phyloP scores from a whole-genome alignment of 257 asterid species.

The Henckelia pumila region DNA sequence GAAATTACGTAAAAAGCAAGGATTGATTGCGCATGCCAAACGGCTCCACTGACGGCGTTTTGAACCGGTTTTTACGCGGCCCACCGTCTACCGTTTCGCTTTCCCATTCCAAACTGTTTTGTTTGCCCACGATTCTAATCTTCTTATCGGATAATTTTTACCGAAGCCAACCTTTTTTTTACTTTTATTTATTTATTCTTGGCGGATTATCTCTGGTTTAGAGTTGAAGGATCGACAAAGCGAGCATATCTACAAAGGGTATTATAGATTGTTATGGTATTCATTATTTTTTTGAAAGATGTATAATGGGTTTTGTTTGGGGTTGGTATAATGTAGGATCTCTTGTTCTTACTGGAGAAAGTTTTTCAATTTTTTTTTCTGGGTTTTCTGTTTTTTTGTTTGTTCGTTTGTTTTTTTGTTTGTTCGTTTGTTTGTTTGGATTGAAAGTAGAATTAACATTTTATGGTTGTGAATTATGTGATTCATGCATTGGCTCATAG shows the following conservation, averaged over 20 bases:
- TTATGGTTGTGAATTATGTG: background rate
- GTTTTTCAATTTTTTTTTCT: constrained; percentile 3
- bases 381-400: background rate
- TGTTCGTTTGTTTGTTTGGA: background rate
- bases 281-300: background rate
- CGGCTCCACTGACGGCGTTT: constrained; percentile 32
- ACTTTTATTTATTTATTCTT: background rate
- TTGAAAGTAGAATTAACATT: constrained; percentile 3
- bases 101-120: constrained; percentile 15
- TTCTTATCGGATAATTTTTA: constrained; percentile 1
- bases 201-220: constrained; percentile 22
- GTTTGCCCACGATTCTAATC: constrained; percentile 9
- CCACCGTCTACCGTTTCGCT: constrained; percentile 22
- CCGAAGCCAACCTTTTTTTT: background rate
- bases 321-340: constrained; percentile 16
- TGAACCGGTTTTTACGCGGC: constrained; percentile 44
- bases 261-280: too few species aligned
- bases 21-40: constrained; percentile 4
- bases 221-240: constrained; percentile 22
- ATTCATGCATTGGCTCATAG: background rate
- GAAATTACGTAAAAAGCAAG: too few species aligned
- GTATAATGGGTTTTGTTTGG: constrained; percentile 7
- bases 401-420: background rate
- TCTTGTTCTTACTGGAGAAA: constrained; percentile 9
- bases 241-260: background rate